Evolutionary conservation across 495 filamentous ascomycete species (phyloP).

Genomic region (Xylaria palmicola): DNA sequence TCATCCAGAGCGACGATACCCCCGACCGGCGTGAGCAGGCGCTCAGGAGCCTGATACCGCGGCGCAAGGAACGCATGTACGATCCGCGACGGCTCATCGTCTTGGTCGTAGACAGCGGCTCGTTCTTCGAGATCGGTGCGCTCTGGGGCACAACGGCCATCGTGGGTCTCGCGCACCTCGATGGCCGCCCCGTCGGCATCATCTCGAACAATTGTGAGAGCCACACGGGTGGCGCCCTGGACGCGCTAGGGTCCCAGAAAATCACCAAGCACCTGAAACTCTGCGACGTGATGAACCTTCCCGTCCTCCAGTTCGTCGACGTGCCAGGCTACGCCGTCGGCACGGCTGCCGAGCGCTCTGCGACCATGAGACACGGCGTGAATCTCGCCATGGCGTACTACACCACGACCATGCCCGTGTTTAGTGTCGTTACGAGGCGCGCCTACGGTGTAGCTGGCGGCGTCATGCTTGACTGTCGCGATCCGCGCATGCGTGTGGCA

Average conservation of each 20-base stretch:
- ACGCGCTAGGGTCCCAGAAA: constrained; percentile 60
- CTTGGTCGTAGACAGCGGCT: constrained; percentile 53
- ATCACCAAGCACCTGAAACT: constrained; percentile 57
- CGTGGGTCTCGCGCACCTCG: constrained; percentile 55
- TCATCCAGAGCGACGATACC: constrained; percentile 46
- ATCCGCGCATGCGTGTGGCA: constrained; percentile 58
- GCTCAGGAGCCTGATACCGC: constrained; percentile 57
- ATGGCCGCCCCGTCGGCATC: constrained; percentile 56
- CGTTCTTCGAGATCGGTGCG: constrained; percentile 62
- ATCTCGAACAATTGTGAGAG: constrained; percentile 57
- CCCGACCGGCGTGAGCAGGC: constrained; percentile 45
- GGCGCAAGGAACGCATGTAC: constrained; percentile 59
- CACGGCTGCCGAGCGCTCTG: constrained; percentile 59
- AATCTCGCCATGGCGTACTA: constrained; percentile 59
- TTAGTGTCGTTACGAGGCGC: constrained; percentile 57
- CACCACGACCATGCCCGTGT: constrained; percentile 58
- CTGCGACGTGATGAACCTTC: constrained; percentile 64
- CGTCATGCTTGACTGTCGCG: constrained; percentile 59
- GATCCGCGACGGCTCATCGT: constrained; percentile 55
- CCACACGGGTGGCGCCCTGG: constrained; percentile 59
- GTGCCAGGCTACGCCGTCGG: constrained; percentile 63
- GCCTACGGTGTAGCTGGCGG: constrained; percentile 62
- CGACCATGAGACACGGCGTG: constrained; percentile 63
- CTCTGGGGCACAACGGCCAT: constrained; percentile 63
- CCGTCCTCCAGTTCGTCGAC: constrained; percentile 62